phyloP scores from a whole-genome alignment of 371 early-diverging fungal genomes.

The Lichtheimia corymbifera region DNA sequence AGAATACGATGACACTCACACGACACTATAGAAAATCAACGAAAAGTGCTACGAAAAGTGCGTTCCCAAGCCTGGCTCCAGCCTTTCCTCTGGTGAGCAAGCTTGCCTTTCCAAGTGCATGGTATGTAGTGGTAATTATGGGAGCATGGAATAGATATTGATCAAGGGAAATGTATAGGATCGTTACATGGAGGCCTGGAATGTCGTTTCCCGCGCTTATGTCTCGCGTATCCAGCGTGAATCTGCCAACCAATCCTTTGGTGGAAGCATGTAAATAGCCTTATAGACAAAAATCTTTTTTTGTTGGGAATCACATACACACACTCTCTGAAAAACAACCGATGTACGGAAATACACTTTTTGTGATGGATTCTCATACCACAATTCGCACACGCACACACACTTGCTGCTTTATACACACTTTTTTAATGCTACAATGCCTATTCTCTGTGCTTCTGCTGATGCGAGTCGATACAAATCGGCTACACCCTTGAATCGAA shows the following conservation, averaged over 20 bases:
- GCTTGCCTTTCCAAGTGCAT: conserved; percentile 81
- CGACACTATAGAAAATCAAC: conserved; percentile 68
- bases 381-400: too few relatives aligned
- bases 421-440: conserved; percentile 2
- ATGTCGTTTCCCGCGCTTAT: conserved; percentile 78
- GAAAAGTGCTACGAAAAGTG: conserved; percentile 84
- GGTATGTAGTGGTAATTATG: conserved; percentile 1
- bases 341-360: too few relatives aligned
- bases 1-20: not conserved
- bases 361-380: too few relatives aligned
- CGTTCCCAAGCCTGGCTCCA: conserved; percentile 75
- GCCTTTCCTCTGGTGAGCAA: conserved; percentile 71
- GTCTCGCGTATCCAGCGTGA: conserved; percentile 73
- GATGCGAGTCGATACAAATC: conserved; percentile 34
- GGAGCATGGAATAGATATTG: too few relatives aligned
- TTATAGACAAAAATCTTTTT: not conserved
- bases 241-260: conserved; percentile 47
- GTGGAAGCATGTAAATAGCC: conserved; percentile 27
- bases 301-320: not conserved
- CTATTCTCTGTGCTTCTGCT: conserved; percentile 22
- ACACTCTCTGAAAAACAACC: not conserved
- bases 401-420: not conserved
- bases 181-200: conserved; percentile 89
- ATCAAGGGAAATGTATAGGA: conserved; percentile 28
- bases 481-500: conserved; percentile 32